Percentiles rank a stretch among this genome's conserved stretches.
phyloP scores from a whole-genome alignment of 352 stramenopile genomes.

The Halophytophthora polymorphica region DNA sequence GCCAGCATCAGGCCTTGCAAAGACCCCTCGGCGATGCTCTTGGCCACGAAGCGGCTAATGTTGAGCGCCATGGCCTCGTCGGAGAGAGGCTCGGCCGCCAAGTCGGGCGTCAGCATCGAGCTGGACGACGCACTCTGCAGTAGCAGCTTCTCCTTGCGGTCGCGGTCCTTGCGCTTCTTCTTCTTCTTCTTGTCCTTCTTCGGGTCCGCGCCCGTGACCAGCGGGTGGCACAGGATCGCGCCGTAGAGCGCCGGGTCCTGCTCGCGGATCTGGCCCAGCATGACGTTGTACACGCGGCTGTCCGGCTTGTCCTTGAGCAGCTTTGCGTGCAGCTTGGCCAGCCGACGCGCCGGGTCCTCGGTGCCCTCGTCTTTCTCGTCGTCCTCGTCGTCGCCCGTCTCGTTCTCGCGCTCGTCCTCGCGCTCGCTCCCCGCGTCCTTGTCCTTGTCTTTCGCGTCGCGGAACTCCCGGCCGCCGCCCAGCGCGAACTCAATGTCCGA shows the following conservation, averaged over 20 bases:
- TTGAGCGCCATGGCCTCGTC: constrained; percentile 60
- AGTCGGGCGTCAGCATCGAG: constrained; percentile 71
- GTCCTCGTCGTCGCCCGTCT: constrained; percentile 58
- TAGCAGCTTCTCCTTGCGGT: constrained; percentile 68
- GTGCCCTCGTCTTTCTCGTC: constrained; percentile 42
- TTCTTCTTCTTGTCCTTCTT: constrained; percentile 85
- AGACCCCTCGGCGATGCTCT: constrained; percentile 71
- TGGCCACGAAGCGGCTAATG: constrained; percentile 70
- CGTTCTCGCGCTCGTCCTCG: constrained; percentile 59
- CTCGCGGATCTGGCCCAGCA: constrained; percentile 78
- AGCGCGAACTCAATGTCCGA: constrained; percentile 88
- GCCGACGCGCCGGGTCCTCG: constrained; percentile 38
- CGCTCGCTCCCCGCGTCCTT: constrained; percentile 60
- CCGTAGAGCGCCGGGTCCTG: constrained; percentile 79
- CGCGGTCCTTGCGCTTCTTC: constrained; percentile 80
- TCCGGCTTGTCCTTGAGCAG: constrained; percentile 72
- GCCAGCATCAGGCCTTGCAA: constrained; percentile 74
- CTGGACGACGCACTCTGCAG: constrained; percentile 27
- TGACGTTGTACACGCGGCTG: constrained; percentile 68
- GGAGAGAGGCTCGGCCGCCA: constrained; percentile 50
- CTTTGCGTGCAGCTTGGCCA: constrained; percentile 46
- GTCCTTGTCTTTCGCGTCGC: constrained; percentile 67
- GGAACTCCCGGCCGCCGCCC: constrained; percentile 62
- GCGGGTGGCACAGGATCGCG: constrained; percentile 79
- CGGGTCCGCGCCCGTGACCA: constrained; percentile 72